Conservation (phyloP, 2,329 filamentous ascomycete genomes). For the Drechslerella coelobrocha region DNA sequence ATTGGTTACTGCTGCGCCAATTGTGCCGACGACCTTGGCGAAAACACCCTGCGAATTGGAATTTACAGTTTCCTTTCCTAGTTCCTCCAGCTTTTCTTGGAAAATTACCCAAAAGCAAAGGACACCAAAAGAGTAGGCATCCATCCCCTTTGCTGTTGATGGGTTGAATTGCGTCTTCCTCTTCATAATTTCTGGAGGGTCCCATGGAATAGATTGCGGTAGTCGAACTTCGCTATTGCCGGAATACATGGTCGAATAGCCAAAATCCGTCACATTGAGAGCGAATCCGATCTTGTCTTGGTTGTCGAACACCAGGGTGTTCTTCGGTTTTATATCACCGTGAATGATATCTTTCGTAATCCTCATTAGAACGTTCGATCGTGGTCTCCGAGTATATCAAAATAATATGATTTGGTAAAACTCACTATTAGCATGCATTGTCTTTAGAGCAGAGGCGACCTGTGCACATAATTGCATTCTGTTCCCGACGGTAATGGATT, state of each 20-base stretch:
- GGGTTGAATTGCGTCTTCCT: background rate
- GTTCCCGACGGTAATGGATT: background rate
- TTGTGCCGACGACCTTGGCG: background rate
- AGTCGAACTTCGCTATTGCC: background rate
- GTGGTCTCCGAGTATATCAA: background rate
- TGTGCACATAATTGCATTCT: conserved; percentile 9
- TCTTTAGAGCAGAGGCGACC: background rate
- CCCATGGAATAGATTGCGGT: background rate
- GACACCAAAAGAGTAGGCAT: conserved; percentile 1
- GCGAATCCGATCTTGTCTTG: background rate
- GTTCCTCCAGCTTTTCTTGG: background rate
- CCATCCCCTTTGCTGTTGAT: conserved; percentile 1
- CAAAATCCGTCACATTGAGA: conserved; percentile 2
- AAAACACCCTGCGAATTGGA: background rate
- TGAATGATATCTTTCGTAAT: background rate
- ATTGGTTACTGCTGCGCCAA: background rate
- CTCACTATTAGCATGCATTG: conserved; percentile 15
- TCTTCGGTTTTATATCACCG: background rate
- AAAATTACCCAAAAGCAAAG: conserved; percentile 1
- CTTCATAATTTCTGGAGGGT: background rate
- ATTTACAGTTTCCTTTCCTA: background rate
- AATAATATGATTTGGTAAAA: background rate
- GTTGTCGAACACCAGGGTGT: background rate
- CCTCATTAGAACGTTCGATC: background rate
- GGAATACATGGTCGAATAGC: conserved; percentile 5